phyloP scores from a whole-genome alignment of 805 yeast species.

The Torulaspora quercuum region DNA sequence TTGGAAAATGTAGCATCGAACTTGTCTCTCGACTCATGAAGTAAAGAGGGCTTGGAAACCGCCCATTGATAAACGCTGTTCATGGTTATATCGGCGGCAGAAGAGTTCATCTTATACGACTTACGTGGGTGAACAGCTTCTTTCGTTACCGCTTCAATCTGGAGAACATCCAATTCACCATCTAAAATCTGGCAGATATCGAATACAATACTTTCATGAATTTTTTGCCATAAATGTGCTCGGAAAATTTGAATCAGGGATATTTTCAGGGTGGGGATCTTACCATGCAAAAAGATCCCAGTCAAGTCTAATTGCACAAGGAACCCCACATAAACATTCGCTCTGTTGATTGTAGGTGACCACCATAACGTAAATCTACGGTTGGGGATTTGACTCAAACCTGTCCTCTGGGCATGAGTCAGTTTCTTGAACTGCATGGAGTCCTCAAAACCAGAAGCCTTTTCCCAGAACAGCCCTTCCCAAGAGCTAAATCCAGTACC shows the following conservation, averaged over 20 bases:
- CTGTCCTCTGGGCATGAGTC: constrained; percentile 96
- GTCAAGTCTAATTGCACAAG: constrained; percentile 93
- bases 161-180: constrained; percentile 75
- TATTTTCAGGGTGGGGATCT: constrained; percentile 93
- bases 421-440: constrained; percentile 89
- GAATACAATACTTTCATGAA: constrained; percentile 91
- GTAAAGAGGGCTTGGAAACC: constrained; percentile 73
- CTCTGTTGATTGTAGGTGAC: constrained; percentile 98
- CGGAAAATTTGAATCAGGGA: constrained; percentile 94
- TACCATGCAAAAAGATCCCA: constrained; percentile 95
- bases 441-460: constrained; percentile 95
- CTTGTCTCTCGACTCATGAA: constrained; percentile 66
- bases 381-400: constrained; percentile 95
- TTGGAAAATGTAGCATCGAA: constrained; percentile 55
- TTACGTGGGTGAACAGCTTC: constrained; percentile 95
- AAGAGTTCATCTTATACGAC: constrained; percentile 94
- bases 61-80: constrained; percentile 78
- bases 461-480: constrained; percentile 99
- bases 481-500: constrained; percentile 97
- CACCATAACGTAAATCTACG: constrained; percentile 98
- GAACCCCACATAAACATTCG: constrained; percentile 97
- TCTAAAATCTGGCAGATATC: constrained; percentile 92
- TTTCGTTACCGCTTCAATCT: constrained; percentile 81
- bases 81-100: constrained; percentile 85
- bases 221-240: constrained; percentile 98